Conservation (phyloP, 1,284 basidiomycete species). For the Melampsora larici-populina region DNA sequence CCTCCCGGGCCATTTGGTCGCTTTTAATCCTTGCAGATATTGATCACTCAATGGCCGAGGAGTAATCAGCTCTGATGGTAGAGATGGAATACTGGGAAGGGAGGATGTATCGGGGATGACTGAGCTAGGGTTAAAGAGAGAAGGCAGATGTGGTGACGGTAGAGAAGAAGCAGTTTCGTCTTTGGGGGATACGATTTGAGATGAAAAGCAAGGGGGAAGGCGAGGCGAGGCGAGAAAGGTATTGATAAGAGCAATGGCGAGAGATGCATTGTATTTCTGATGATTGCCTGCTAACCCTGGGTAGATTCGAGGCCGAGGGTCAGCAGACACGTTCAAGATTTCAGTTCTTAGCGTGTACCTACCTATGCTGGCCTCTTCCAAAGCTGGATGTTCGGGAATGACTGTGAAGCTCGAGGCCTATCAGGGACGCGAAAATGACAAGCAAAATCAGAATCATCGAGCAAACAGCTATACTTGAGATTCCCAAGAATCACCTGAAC, state of each 20-base stretch:
- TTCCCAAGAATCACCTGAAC: conserved; percentile 9
- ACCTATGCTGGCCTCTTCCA: conserved; percentile 18
- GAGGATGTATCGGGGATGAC: neutral
- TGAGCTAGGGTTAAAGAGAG: conserved; percentile 37
- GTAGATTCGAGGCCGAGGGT: neutral
- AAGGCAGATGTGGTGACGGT: conserved; percentile 31
- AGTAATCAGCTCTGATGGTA: conserved; percentile 1
- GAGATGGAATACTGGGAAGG: neutral
- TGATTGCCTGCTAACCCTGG: conserved; percentile 67
- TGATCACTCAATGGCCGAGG: conserved; percentile 57
- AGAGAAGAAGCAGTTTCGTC: conserved; percentile 16
- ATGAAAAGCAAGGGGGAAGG: conserved; percentile 4
- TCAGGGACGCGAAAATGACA: neutral
- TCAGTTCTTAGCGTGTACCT: neutral
- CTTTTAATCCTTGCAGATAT: conserved; percentile 65
- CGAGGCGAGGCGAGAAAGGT: conserved; percentile 63
- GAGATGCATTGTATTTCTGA: conserved; percentile 82
- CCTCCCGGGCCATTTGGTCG: conserved; percentile 88
- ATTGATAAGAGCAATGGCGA: conserved; percentile 74
- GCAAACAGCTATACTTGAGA: neutral
- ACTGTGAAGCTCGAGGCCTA: conserved; percentile 32
- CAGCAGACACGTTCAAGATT: neutral
- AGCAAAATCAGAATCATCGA: neutral
- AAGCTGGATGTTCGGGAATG: conserved; percentile 14
- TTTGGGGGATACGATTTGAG: neutral